phyloP scores from a whole-genome alignment of 2,329 filamentous ascomycete species.

The Colletotrichum lentis region DNA sequence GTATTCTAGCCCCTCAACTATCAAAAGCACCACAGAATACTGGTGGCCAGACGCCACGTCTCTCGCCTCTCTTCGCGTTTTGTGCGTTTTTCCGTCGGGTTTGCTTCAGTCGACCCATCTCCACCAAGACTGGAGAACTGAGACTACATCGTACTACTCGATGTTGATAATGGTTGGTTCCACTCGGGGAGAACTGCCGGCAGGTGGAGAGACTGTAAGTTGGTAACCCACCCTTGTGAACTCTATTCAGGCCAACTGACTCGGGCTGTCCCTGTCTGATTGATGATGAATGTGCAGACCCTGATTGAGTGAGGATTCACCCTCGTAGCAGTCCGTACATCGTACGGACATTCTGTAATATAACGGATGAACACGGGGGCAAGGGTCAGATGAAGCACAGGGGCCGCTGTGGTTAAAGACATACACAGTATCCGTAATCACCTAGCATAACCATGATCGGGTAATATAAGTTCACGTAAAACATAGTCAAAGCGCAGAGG shows the following conservation, averaged over 20 bases:
- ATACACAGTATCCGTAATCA: no score
- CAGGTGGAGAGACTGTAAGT: neutral
- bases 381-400: neutral
- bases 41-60: neutral
- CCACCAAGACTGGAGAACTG: neutral
- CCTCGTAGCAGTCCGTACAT: neutral
- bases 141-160: no score
- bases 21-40: neutral
- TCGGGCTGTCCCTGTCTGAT: neutral
- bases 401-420: neutral
- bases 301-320: conserved; percentile 2
- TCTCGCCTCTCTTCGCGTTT: neutral
- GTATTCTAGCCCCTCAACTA: neutral
- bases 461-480: neutral
- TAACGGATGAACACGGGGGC: conserved; percentile 2
- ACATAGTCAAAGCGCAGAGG: neutral
- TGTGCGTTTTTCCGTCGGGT: neutral
- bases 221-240: conserved; percentile 22
- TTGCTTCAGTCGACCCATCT: neutral
- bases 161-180: neutral
- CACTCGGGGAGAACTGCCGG: conserved; percentile 9
- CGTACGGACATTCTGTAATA: no score
- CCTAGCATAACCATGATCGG: neutral
- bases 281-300: conserved; percentile 1
- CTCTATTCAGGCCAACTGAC: conserved; percentile 24